Evolutionary conservation across 768 basidiomycete species (phyloP), one percentile per base, ranked within the genome.

Genomic region (Suillus subalutaceus): DNA sequence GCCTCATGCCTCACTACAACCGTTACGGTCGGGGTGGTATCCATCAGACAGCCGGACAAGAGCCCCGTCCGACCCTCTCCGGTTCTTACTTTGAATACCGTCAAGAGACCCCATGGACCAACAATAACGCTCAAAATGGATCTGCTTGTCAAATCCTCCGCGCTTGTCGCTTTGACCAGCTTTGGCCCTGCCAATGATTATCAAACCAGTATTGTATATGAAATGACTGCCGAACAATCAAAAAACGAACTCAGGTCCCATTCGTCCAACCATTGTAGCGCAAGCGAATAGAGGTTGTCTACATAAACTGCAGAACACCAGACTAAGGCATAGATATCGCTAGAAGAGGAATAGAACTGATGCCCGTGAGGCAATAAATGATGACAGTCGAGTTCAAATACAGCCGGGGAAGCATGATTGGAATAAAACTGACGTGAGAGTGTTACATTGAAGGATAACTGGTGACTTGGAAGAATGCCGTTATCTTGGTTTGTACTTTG

Each of bases 101-200:
- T 30, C 12, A 6, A 10, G 5, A 6, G 4, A 52, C 69, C 37
- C 65, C 73, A 72, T 65, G 26, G 53, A 38, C 32, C 43, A 16
- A 35, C 61, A 75, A 67, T 75, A 72, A 76, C 69, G 59, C 76
- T 76, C 26, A 23, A 68, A 69, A 48, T 59, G 73, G 73, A 12
- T 66, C 69, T 43, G 69, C 63, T 64, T 64, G 68, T 48, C 63
- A 58, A 35, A 63, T 69, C 69, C 59, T 77, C 75, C 75, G 77
- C 74, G 73, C 77, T 67, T 73, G 77, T 78, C 75, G 75, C 71
- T 67, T 63, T 63, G 30, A 37, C 67, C 62, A 55, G 75, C 71
- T 67, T 63, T 63, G 30, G 40, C 67, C 62, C 58, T 70, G 63
- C 60, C 63, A 52, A 26, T 46, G 50, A 64, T 64, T 66, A 77